These are phyloP conservation scores for Nematodospora anomalae DNA, from an alignment of 1,139 yeast species.

Conservation along the genomic window DNA sequence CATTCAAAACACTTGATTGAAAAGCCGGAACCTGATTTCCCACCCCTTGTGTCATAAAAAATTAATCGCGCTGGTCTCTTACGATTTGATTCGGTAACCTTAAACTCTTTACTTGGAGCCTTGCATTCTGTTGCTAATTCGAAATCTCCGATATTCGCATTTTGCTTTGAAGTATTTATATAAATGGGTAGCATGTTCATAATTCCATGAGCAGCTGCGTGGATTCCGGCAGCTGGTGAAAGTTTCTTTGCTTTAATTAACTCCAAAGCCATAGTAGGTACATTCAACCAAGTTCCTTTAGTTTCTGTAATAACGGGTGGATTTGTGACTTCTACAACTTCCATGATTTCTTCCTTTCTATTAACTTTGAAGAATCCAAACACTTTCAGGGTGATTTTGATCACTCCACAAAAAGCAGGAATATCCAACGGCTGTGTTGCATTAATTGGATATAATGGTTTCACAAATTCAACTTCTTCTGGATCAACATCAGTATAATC, in stretches of 20 bases:
- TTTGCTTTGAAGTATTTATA: constrained; percentile 24
- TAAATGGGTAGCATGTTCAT: constrained; percentile 72
- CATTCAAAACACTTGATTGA: constrained; percentile 77
- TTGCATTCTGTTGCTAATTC: constrained; percentile 92
- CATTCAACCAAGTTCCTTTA: constrained; percentile 90
- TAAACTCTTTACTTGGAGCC: constrained; percentile 94
- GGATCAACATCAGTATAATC: constrained; percentile 96
- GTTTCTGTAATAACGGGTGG: constrained; percentile 73
- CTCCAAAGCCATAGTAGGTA: constrained; percentile 65
- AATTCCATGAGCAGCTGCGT: constrained; percentile 91
- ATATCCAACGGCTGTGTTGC: constrained; percentile 40
- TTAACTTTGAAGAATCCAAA: constrained; percentile 93
- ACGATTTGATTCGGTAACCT: constrained; percentile 64
- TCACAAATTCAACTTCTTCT: constrained; percentile 61
- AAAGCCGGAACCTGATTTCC: constrained; percentile 74
- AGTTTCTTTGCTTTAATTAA: constrained; percentile 55
- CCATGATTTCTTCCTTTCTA: constrained; percentile 72
- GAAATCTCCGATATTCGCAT: constrained; percentile 46
- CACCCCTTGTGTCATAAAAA: constrained; percentile 82
- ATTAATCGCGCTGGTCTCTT: constrained; percentile 83
- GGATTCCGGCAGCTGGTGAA: constrained; percentile 87
- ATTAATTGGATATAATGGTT: constrained; percentile 43
- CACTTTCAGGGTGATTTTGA: constrained; percentile 70
- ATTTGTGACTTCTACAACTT: constrained; percentile 87
- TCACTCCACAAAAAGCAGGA: constrained; percentile 74